Evolutionary conservation across 2,329 filamentous ascomycete genomes (phyloP), one percentile per base, ranked within the genome.

Genomic region (Botrytis hyacinthi): DNA sequence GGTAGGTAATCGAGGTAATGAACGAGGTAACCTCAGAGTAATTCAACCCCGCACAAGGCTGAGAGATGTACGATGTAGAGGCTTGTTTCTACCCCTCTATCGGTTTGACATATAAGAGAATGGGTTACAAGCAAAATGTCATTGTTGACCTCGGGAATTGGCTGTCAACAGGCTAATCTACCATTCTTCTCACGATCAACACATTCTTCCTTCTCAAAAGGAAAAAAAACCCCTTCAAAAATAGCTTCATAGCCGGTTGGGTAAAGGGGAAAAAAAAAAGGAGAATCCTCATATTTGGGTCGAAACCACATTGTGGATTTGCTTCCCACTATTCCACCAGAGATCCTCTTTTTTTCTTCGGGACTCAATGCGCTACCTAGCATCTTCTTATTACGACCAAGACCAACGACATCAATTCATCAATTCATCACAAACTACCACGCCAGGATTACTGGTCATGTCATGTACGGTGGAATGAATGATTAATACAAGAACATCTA

Each of bases 291-390:
- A 46, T 32, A 32, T 46, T 65, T n/a, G 20, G 40, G 37, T 40
- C 26, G 29, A 51, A 67, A 51, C 63, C 46, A 18, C 46, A 66
- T 66, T 66, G 63, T 66, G 63, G 63, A 51, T 66, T 18, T 26
- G 35, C 63, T 66, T 51, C 37, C 65, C 65, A 67, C 26, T n/a
- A 35, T 54, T 67, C 65, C 65, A 67, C 65, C 46, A 40, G 37
- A 67, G 46, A 37, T 54, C 44, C 65, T 54, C 65, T 67, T 67
- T 67, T 51, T 67, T 66, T 42, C 37, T 63, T 40, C 26, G 37
- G 37, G 16, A 29, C 9, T 63, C 7, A 32, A 57, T 63, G 61
- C 37, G 40, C 61, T 12, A 42, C 40, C 48, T 3, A 54, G 48
- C 26, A 54, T 54, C 14, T 44, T 65, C 61, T 44, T 14, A 46